Percentiles rank a stretch among this genome's conserved stretches.
Conservation (phyloP, 2,329 filamentous ascomycete genomes). For the Alternaria tenuissima region DNA sequence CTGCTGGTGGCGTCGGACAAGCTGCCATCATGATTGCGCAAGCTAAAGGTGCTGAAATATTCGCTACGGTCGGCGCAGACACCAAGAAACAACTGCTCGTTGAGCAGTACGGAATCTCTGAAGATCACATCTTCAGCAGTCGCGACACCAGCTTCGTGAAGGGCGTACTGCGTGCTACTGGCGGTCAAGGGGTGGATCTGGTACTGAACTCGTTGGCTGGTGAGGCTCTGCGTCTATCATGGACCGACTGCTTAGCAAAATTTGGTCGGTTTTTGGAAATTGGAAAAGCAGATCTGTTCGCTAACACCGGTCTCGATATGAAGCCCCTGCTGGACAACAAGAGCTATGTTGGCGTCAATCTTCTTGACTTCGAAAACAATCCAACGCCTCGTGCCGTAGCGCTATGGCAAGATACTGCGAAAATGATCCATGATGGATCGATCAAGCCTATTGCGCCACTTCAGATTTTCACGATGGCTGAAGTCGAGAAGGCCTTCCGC, state of each 20-base stretch:
- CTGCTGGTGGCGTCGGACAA: slow-evolving; percentile 35
- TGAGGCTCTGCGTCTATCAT: slow-evolving; percentile 30
- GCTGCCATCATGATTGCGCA: slow-evolving; percentile 31
- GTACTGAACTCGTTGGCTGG: slow-evolving; percentile 44
- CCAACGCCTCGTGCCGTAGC: background rate
- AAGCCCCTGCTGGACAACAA: slow-evolving; percentile 7
- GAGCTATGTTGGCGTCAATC: slow-evolving; percentile 14
- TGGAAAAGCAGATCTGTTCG: slow-evolving; percentile 15
- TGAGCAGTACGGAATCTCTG: slow-evolving; percentile 22
- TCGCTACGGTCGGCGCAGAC: slow-evolving; percentile 26
- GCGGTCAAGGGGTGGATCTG: slow-evolving; percentile 43
- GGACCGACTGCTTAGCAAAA: slow-evolving; percentile 33
- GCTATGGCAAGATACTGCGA: too few species aligned
- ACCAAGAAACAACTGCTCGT: slow-evolving; percentile 21
- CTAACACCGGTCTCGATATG: slow-evolving; percentile 28
- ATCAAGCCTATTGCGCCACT: slow-evolving; percentile 9
- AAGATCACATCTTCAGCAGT: slow-evolving; percentile 40
- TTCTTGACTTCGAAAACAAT: slow-evolving; percentile 1
- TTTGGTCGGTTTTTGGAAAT: slow-evolving; percentile 44
- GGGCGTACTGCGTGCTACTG: slow-evolving; percentile 21
- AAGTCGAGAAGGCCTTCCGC: slow-evolving; percentile 17
- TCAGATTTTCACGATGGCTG: too few species aligned
- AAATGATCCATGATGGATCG: background rate
- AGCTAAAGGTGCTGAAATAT: slow-evolving; percentile 25
- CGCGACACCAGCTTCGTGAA: slow-evolving; percentile 20